These are phyloP conservation scores for Ogataea thermomethanolica DNA, from an alignment of 805 yeast genomes.

Conservation along the genomic window DNA sequence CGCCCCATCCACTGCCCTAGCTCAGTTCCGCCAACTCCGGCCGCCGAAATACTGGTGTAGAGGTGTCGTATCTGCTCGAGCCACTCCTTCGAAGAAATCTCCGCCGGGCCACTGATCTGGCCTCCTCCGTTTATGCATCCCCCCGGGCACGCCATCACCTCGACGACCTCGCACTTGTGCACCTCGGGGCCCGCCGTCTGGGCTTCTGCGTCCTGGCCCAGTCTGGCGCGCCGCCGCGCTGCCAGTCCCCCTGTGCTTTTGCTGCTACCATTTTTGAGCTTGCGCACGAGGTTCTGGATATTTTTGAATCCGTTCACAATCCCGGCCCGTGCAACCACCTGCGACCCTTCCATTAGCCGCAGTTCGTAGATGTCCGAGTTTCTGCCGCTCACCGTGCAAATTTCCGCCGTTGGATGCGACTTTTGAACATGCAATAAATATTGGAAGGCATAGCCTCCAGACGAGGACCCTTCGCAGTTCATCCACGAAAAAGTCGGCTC, in stretches of 20 bases:
- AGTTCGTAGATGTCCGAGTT: constrained; percentile 76
- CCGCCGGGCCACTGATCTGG: constrained; percentile 54
- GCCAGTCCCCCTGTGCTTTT: constrained; percentile 32
- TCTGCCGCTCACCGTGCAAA: constrained; percentile 54
- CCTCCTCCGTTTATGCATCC: constrained; percentile 99
- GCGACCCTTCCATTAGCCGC: constrained; percentile 41
- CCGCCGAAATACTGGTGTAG: constrained; percentile 34
- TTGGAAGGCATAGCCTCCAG: constrained; percentile 86
- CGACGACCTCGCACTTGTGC: constrained; percentile 71
- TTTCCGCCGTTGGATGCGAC: constrained; percentile 19
- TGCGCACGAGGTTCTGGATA: constrained; percentile 89
- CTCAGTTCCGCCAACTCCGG: not conserved
- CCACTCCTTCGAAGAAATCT: constrained; percentile 40
- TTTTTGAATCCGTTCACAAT: constrained; percentile 89
- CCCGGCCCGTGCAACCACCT: constrained; percentile 52
- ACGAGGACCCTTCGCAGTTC: constrained; percentile 71
- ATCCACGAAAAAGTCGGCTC: constrained; percentile 59
- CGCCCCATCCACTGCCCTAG: constrained; percentile 33
- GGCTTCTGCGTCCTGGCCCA: constrained; percentile 6
- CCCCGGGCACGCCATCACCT: constrained; percentile 97
- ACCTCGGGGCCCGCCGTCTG: constrained; percentile 50
- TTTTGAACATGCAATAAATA: constrained; percentile 46
- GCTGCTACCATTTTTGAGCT: constrained; percentile 46
- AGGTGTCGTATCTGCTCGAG: constrained; percentile 33
- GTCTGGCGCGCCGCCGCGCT: constrained; percentile 43